Base-by-base conservation (phyloP, 306 rosid species). In the Spatholobus suberectus region DNA sequence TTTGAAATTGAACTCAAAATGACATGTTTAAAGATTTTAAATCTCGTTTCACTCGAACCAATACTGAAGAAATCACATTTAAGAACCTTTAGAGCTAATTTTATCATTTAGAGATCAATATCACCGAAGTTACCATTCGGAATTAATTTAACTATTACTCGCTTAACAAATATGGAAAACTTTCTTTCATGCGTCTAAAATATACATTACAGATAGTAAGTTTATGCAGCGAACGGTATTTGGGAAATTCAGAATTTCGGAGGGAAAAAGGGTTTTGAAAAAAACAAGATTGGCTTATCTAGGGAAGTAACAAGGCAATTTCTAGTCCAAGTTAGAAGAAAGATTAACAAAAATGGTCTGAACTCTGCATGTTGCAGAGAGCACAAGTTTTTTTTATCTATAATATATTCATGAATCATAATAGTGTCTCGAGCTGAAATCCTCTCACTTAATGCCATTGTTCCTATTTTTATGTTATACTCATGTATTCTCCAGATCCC, bases 401-500 rank as follows among this genome's bases (percentile, higher is more conserved):
- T 34, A 26, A 0, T 18, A 51, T 32, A 32, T 3, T 43, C 52
- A 66, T 40, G 41, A 27, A 66, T 5, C 8, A 67, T 41, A n/a
- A 52, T n/a, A 15, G 43, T 23, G 7, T 27, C 8, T 43, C 8
- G 8, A 68, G 70, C 70, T 26, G 27, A 47, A n/a, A 7, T 26
- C 13, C 29, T 37, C 44, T 29, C 23, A 10, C 18, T 41, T 8
- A 69, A 7, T 46, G 47, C 20, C 43, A n/a, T 11, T 68, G 61
- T 38, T 5, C 17, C 23, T 27, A 43, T 26, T 69, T 51, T 15
- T 15, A 52, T 12, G 63, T n/a, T 62, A 17, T 9, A 38, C 49
- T 49, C 15, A 62, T 32, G 11, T 59, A 27, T 38, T 32, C 7
- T 21, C 58, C 49, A 62, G 63, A 83, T 83, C 76, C 38, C 62